Percentiles rank a stretch among this genome's conserved stretches.
phyloP scores from a whole-genome alignment of 75 land plant genomes.

The Cupressus sempervirens region DNA sequence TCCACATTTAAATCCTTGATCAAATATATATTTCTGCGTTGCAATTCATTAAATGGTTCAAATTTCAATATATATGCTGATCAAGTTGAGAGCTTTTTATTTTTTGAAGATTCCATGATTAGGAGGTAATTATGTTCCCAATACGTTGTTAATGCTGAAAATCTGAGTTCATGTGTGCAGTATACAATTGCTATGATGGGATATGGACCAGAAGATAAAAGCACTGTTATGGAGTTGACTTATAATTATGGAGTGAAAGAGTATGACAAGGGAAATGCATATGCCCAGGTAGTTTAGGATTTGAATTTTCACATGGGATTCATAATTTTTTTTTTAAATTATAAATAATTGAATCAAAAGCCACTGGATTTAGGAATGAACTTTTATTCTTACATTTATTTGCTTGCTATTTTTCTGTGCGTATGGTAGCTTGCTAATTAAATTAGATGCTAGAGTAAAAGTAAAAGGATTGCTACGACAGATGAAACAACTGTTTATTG shows the following conservation, averaged over 20 bases:
- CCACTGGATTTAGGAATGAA: neutral
- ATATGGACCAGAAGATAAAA: conserved; percentile 95
- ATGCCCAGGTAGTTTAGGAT: conserved; percentile 63
- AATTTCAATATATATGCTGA: neutral
- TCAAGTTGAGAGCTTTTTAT: neutral
- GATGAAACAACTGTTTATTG: neutral
- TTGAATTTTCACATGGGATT: neutral
- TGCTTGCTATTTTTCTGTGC: neutral
- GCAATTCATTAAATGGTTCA: neutral
- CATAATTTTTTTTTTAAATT: neutral
- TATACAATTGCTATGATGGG: conserved; percentile 96
- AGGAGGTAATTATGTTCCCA: neutral
- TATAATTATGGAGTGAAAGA: conserved; percentile 86
- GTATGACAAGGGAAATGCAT: conserved; percentile 87
- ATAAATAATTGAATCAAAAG: neutral
- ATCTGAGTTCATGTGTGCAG: conserved; percentile 26
- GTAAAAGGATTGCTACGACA: neutral
- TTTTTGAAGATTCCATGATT: neutral
- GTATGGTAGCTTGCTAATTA: neutral
- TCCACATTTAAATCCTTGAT: neutral
- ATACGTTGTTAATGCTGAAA: neutral
- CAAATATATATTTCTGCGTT: neutral
- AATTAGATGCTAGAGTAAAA: neutral
- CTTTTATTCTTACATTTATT: neutral
- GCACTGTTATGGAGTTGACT: conserved; percentile 88